These are phyloP conservation scores for Pterocarpus macrocarpus DNA, from an alignment of 306 rosid genomes.

Conservation along the genomic window DNA sequence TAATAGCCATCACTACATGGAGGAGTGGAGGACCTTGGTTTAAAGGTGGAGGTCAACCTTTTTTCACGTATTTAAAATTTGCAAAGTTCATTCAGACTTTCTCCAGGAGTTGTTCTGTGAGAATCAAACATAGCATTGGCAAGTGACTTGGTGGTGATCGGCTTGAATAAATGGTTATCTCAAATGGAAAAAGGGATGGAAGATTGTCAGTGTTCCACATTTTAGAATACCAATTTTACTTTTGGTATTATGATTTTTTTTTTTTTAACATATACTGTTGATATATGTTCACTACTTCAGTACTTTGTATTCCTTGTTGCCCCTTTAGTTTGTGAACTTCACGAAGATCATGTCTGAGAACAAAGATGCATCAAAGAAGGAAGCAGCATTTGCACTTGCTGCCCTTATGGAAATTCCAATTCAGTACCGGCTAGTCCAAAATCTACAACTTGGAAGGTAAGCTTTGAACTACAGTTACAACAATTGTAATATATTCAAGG, in stretches of 20 bases:
- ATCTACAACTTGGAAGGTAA: slow-evolving; percentile 53
- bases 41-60: no score
- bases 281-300: no score
- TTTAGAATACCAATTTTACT: not conserved
- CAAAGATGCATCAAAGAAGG: slow-evolving; percentile 74
- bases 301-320: not conserved
- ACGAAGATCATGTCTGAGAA: slow-evolving; percentile 81
- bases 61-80: no score
- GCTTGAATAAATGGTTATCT: no score
- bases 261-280: no score
- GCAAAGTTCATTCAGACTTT: no score
- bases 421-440: slow-evolving; percentile 76
- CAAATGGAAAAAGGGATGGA: no score
- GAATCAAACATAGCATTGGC: no score
- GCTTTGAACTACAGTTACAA: slow-evolving; percentile 43
- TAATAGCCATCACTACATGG: no score
- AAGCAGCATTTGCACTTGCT: slow-evolving; percentile 88
- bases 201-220: not conserved
- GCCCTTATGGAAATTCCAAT: slow-evolving; percentile 96
- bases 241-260: not conserved
- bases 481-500: not conserved
- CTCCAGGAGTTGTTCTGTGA: no score
- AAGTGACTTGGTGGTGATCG: no score
- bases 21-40: no score
- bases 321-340: slow-evolving; percentile 83